phyloP scores from a whole-genome alignment of 177 flowering plant genomes.

The Vitis hybrid region DNA sequence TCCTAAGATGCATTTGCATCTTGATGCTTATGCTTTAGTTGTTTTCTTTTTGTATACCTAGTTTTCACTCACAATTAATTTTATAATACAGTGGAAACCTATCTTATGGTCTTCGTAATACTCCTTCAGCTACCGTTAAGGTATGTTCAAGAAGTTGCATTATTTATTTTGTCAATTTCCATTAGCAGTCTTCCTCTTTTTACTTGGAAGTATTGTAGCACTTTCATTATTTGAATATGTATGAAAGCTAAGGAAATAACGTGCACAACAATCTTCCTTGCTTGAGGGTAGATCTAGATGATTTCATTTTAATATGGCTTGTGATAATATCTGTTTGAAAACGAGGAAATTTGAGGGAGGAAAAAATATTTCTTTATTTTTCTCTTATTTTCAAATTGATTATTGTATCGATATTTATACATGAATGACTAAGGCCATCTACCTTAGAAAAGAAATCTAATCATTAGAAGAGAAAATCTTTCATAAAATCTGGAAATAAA shows the following conservation, averaged over 20 bases:
- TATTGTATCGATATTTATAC: no score
- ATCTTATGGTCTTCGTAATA: constrained; percentile 88
- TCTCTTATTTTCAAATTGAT: no score
- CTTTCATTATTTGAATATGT: background rate
- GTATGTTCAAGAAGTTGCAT: constrained; percentile 30
- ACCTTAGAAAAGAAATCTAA: no score
- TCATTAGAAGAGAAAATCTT: no score
- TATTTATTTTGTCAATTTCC: background rate
- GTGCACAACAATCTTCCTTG: background rate
- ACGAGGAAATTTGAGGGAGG: no score
- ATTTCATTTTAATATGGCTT: background rate
- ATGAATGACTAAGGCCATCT: no score
- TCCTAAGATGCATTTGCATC: background rate
- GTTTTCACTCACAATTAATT: background rate
- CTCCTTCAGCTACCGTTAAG: constrained; percentile 60
- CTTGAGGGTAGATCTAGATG: background rate
- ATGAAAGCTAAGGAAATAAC: background rate
- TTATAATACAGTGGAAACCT: constrained; percentile 58
- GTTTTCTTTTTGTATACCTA: background rate
- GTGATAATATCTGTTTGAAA: background rate
- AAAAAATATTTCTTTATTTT: no score
- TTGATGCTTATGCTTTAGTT: background rate
- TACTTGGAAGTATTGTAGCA: background rate
- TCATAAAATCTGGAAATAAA: no score
- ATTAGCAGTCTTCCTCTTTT: background rate